phyloP scores from a whole-genome alignment of 225 moss, liverwort and hornwort species.

The Straminergon stramineum region DNA sequence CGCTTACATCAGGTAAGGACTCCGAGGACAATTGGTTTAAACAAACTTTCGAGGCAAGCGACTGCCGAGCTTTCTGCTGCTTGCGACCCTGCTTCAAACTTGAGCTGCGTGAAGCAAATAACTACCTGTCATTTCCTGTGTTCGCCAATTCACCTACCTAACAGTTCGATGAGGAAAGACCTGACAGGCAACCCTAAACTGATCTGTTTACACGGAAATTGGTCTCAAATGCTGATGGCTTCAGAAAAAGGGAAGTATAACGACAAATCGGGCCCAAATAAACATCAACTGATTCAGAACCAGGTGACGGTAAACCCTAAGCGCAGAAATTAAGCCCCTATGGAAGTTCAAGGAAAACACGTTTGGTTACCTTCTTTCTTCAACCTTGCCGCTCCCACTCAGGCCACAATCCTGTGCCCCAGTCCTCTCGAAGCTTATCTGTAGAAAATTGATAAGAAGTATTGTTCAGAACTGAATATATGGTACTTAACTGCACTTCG shows the following conservation, averaged over 20 bases:
- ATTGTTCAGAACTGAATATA: neutral
- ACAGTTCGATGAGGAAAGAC: neutral
- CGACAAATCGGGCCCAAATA: neutral
- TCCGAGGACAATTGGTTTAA: constrained; percentile 13
- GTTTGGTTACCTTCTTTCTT: constrained; percentile 13
- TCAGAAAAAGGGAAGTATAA: neutral
- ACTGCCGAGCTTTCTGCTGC: constrained; percentile 36
- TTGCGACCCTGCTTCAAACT: constrained; percentile 37
- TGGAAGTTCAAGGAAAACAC: neutral
- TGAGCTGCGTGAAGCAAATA: constrained; percentile 17
- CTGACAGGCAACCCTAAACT: neutral
- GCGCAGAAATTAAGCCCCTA: neutral
- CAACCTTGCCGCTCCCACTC: constrained; percentile 12
- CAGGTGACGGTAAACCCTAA: neutral
- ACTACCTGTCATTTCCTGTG: neutral
- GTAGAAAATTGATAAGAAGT: neutral
- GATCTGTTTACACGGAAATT: neutral
- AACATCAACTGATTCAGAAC: neutral
- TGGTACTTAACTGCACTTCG: neutral
- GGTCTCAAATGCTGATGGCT: neutral
- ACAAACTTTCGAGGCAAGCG: constrained; percentile 33
- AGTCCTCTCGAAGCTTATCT: constrained; percentile 14
- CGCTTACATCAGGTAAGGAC: constrained; percentile 8
- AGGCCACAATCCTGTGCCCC: neutral
- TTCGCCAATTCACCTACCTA: neutral